Conservation (phyloP, 2,329 filamentous ascomycete genomes). For the Monosporascus sp. region DNA sequence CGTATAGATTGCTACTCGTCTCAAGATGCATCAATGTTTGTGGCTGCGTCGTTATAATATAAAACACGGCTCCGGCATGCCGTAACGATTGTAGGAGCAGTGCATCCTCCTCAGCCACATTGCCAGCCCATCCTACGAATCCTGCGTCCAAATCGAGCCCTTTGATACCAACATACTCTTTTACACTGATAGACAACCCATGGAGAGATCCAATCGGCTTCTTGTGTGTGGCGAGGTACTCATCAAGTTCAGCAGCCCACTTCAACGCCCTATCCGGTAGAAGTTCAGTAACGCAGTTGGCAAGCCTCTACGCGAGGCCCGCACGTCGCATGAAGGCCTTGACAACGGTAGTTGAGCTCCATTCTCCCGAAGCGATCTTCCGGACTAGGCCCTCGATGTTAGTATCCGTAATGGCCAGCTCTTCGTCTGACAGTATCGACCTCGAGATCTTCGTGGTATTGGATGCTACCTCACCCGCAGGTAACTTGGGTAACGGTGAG, state of each 20-base stretch:
- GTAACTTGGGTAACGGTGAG: constrained; percentile 31
- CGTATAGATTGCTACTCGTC: constrained; percentile 43
- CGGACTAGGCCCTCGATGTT: constrained; percentile 37
- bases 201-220: constrained; percentile 22
- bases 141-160: constrained; percentile 43
- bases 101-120: constrained; percentile 38
- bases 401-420: constrained; percentile 45
- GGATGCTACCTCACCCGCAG: constrained; percentile 28
- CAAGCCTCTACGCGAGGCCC: constrained; percentile 44
- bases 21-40: constrained; percentile 52
- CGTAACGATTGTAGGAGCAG: constrained; percentile 41
- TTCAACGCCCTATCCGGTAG: constrained; percentile 16
- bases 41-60: constrained; percentile 48
- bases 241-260: constrained; percentile 19
- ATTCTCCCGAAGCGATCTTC: constrained; percentile 36
- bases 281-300: constrained; percentile 24
- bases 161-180: constrained; percentile 48
- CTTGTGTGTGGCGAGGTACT: constrained; percentile 12
- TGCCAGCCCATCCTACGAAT: constrained; percentile 44
- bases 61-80: constrained; percentile 45
- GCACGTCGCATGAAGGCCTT: constrained; percentile 52
- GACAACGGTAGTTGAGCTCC: constrained; percentile 39
- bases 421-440: constrained; percentile 38
- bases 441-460: constrained; percentile 42
- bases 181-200: constrained; percentile 37